Conservation (phyloP, 768 basidiomycete species). For the Hydnomerulius pinastri region DNA sequence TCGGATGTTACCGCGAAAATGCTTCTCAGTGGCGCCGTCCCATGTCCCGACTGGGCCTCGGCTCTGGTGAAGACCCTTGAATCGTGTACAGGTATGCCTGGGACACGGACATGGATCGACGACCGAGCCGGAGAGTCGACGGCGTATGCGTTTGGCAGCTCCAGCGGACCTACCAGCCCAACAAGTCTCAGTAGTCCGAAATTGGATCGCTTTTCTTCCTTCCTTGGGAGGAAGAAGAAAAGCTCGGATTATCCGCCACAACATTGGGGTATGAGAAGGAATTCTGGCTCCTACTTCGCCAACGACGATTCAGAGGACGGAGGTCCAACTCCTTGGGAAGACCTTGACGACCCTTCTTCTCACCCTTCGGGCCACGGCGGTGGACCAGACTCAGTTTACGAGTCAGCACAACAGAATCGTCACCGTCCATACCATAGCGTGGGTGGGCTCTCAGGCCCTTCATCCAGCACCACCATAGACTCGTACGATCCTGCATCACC, state of each 20-base stretch:
- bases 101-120: slow-evolving; percentile 64
- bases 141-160: slow-evolving; percentile 56
- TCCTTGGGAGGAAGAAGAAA: slow-evolving; percentile 48
- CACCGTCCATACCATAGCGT: slow-evolving; percentile 22
- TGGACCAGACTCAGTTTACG: slow-evolving; percentile 47
- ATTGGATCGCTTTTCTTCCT: slow-evolving; percentile 30
- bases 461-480: slow-evolving; percentile 23
- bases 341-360: slow-evolving; percentile 20
- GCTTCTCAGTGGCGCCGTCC: slow-evolving; percentile 76
- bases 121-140: slow-evolving; percentile 44
- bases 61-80: slow-evolving; percentile 74
- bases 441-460: slow-evolving; percentile 7
- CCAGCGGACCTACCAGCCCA: not conserved
- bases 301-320: slow-evolving; percentile 19
- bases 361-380: slow-evolving; percentile 38
- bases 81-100: slow-evolving; percentile 68
- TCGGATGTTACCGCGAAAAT: slow-evolving; percentile 74
- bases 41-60: slow-evolving; percentile 79
- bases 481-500: slow-evolving; percentile 36
- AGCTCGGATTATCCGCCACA: slow-evolving; percentile 58
- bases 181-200: slow-evolving; percentile 45
- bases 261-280: slow-evolving; percentile 56
- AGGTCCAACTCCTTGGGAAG: slow-evolving; percentile 30
- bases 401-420: slow-evolving; percentile 29
- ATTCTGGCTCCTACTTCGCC: slow-evolving; percentile 59